Evolutionary conservation across 1,284 basidiomycete genomes (phyloP), one percentile per base, ranked within the genome.

Genomic region (Filobasidium uniguttulatum): DNA sequence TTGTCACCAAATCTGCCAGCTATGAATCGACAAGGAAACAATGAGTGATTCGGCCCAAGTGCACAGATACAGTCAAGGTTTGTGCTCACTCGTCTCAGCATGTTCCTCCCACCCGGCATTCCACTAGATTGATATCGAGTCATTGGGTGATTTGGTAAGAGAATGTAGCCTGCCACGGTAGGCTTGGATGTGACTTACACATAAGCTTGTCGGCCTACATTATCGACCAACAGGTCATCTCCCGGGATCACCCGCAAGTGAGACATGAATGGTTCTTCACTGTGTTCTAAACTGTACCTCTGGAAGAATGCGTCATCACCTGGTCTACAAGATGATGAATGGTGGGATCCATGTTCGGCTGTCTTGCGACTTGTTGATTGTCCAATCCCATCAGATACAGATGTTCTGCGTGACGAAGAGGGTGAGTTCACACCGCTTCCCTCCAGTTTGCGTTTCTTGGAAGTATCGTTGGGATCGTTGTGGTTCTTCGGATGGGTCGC

Each of bases 371-470:
- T 22, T 19, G 8, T 23, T 37, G 46, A 14, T 17, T 26, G 8
- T 25, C 34, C n/a, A n/a, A n/a, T n/a, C 14, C 46, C 30, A 4
- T 46, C 44, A 9, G 44, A 36, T 9, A 54, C 3, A 2, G 48
- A 50, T 6, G 44, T 50, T 33, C 41, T 36, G 15, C 48, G 45
- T 3, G 44, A 47, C 19, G 35, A 37, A 5, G 44, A 33, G 23
- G 36, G 20, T 22, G 33, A n/a, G 9, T 25, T 17, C 7, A 43
- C 23, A 26, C 17, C 25, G 8, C 5, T 66, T 1, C 67, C 62
- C 34, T 67, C 62, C 15, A 64, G 62, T 22, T 62, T 57, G 5
- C 67, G 61, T 48, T 65, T 64, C 49, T 64, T 62, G 25, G 50
- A 34, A n/a, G n/a, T 10, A 10, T 12, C n/a, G 43, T 29, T 28